Conservation (phyloP, 2,329 filamentous ascomycete genomes). For the Onygenales sp. region DNA sequence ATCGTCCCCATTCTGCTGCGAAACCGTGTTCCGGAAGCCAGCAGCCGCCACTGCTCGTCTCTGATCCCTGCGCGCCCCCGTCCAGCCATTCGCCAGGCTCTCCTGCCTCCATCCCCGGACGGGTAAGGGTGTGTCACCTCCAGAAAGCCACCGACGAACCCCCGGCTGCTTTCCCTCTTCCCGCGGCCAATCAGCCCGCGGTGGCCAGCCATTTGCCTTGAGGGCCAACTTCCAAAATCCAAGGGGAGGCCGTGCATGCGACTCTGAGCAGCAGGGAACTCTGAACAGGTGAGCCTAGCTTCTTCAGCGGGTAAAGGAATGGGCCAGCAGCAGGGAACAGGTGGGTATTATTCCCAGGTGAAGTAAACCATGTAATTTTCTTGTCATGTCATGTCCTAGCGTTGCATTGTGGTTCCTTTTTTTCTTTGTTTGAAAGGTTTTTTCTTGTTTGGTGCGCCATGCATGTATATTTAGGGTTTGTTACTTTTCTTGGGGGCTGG, state of each 20-base stretch:
- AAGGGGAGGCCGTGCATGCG: neutral
- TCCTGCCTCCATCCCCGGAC: neutral
- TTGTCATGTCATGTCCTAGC: too few relatives aligned
- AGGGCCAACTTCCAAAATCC: too few relatives aligned
- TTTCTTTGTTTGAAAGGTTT: too few relatives aligned
- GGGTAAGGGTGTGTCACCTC: neutral
- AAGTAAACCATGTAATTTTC: too few relatives aligned
- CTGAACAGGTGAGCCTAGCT: neutral
- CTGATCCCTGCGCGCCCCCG: neutral
- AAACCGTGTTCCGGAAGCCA: neutral
- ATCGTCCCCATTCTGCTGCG: neutral
- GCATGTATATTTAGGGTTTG: too few relatives aligned
- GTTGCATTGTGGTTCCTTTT: too few relatives aligned
- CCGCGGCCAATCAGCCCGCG: neutral
- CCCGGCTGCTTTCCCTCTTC: neutral
- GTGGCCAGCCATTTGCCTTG: too few relatives aligned
- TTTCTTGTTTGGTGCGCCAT: too few relatives aligned
- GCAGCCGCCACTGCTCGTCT: neutral
- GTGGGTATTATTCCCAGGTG: too few relatives aligned
- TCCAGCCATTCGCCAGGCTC: neutral
- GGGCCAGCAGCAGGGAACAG: too few relatives aligned
- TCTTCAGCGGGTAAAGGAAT: neutral
- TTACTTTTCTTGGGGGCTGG: too few relatives aligned
- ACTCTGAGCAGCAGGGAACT: neutral
- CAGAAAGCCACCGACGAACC: neutral